Percentiles rank a stretch among this genome's conserved stretches.
These are phyloP conservation scores for Barbatosphaeria neglecta DNA, from an alignment of 495 filamentous ascomycete species.

Conservation along the genomic window DNA sequence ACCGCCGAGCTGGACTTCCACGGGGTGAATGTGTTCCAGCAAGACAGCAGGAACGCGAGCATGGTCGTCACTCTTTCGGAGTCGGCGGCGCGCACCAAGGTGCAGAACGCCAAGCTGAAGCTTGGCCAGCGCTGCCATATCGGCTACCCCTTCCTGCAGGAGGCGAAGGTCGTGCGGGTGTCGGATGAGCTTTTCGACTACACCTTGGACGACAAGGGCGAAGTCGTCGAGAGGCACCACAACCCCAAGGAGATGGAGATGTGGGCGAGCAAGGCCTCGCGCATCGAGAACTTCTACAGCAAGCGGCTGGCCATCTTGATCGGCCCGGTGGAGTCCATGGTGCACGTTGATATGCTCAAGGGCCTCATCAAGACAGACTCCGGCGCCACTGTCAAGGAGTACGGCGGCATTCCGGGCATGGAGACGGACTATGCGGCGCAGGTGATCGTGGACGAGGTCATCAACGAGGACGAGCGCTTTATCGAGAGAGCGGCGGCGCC, in stretches of 20 bases:
- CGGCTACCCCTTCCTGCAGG: slow-evolving; percentile 91
- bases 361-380: slow-evolving; percentile 84
- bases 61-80: slow-evolving; percentile 81
- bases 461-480: slow-evolving; percentile 87
- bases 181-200: slow-evolving; percentile 95
- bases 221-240: slow-evolving; percentile 57
- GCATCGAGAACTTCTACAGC: slow-evolving; percentile 77
- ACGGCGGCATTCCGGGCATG: slow-evolving; percentile 74
- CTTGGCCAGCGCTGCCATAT: slow-evolving; percentile 81
- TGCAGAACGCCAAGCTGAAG: slow-evolving; percentile 61
- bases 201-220: slow-evolving; percentile 50
- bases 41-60: slow-evolving; percentile 92
- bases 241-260: slow-evolving; percentile 65
- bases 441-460: slow-evolving; percentile 75
- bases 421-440: slow-evolving; percentile 90
- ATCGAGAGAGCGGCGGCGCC: slow-evolving; percentile 76
- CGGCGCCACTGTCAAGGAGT: slow-evolving; percentile 87
- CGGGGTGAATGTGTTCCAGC: slow-evolving; percentile 91
- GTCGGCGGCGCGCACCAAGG: slow-evolving; percentile 55
- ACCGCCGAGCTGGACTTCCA: slow-evolving; percentile 74
- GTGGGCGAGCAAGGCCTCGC: slow-evolving; percentile 71
- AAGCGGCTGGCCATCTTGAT: slow-evolving; percentile 82
- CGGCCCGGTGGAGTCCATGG: slow-evolving; percentile 73
- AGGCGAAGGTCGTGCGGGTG: slow-evolving; percentile 77
- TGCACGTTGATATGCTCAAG: slow-evolving; percentile 86